A percentile compares a stretch with the other conserved stretches of the same genome.
phyloP scores from a whole-genome alignment of 495 filamentous ascomycete genomes.

The Daldinia decipiens region DNA sequence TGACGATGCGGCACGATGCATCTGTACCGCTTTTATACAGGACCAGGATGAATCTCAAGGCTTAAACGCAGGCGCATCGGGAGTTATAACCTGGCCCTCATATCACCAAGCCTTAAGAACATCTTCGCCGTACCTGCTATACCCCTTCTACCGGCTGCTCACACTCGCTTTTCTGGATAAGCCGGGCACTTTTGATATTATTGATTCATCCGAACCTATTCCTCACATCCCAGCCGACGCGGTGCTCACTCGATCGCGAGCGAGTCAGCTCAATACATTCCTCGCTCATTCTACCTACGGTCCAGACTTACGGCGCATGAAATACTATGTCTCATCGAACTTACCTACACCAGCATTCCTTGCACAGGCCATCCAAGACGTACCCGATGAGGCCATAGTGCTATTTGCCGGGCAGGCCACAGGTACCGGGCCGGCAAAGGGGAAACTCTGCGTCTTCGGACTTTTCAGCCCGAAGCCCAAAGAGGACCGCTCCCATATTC shows the following conservation, averaged over 20 bases:
- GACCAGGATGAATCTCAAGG: neutral
- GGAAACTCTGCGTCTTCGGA: constrained; percentile 33
- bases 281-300: constrained; percentile 15
- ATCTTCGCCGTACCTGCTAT: constrained; percentile 48
- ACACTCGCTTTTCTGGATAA: constrained; percentile 24
- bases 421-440: neutral
- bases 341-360: constrained; percentile 4
- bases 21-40: constrained; percentile 34
- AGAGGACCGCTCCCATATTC: constrained; percentile 26
- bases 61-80: neutral
- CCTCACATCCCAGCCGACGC: neutral
- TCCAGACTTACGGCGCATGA: constrained; percentile 1
- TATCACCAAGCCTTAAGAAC: constrained; percentile 52
- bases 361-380: constrained; percentile 8
- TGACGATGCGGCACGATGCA: constrained; percentile 32
- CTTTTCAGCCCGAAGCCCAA: constrained; percentile 35
- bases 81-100: constrained; percentile 46
- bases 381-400: constrained; percentile 28
- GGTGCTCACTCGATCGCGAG: constrained; percentile 27
- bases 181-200: neutral
- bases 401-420: constrained; percentile 10
- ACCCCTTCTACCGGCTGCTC: constrained; percentile 42
- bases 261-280: constrained; percentile 35
- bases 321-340: neutral
- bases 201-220: constrained; percentile 2